Evolutionary conservation across 306 rosid genomes (phyloP).

Genomic region (Begonia fuchsioides): DNA sequence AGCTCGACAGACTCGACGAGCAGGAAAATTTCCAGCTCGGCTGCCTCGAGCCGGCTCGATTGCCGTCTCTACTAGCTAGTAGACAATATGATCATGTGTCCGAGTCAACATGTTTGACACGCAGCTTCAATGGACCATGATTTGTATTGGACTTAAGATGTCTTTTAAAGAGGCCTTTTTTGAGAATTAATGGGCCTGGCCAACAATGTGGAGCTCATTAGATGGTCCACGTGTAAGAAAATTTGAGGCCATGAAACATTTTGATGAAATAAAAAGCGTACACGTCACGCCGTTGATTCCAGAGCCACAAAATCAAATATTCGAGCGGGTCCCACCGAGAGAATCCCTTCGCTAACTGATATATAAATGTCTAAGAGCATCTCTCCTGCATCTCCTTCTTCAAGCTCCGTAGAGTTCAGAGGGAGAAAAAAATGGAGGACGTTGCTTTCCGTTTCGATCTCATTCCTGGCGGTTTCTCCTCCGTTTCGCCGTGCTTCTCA

Average conservation of each 20-base stretch:
- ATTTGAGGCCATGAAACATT: background rate
- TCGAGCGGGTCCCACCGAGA: slow-evolving; percentile 14
- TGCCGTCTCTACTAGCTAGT: too few relatives aligned
- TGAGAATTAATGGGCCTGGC: too few relatives aligned
- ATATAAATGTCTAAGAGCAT: background rate
- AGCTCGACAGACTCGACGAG: too few relatives aligned
- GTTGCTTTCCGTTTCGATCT: slow-evolving; percentile 24
- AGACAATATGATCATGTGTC: too few relatives aligned
- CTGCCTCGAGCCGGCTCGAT: too few relatives aligned
- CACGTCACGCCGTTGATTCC: slow-evolving; percentile 9
- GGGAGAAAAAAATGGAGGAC: slow-evolving; percentile 25
- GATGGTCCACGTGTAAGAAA: background rate
- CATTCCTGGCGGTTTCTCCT: slow-evolving; percentile 11
- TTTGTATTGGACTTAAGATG: too few relatives aligned
- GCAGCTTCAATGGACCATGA: too few relatives aligned
- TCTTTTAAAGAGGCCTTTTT: too few relatives aligned
- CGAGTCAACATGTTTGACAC: too few relatives aligned
- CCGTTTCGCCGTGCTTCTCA: slow-evolving; percentile 10
- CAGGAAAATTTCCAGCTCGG: too few relatives aligned
- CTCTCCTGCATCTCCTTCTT: background rate
- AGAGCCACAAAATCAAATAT: slow-evolving; percentile 20
- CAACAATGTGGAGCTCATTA: too few relatives aligned
- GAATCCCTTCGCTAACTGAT: slow-evolving; percentile 11
- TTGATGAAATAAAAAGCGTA: background rate
- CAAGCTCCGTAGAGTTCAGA: too few relatives aligned